Conservation (phyloP, 2,329 filamentous ascomycete genomes). For the Akanthomyces uredinophilus region DNA sequence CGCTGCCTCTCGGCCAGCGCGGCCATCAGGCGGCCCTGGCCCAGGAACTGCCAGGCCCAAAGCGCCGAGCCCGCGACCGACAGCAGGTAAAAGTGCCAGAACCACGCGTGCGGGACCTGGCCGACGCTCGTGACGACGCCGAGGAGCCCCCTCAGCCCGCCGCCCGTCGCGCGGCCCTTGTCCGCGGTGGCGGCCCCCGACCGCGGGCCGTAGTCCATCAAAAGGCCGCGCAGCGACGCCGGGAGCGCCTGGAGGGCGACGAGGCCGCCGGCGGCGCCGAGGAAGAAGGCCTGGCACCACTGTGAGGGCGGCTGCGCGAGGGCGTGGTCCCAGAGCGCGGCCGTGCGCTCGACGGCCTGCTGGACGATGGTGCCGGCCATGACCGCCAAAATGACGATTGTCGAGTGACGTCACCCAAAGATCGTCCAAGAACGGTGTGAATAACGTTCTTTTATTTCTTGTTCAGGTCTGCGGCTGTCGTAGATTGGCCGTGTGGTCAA, state of each 20-base stretch:
- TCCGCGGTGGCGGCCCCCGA: slow-evolving; percentile 22
- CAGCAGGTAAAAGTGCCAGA: slow-evolving; percentile 77
- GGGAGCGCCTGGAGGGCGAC: slow-evolving; percentile 41
- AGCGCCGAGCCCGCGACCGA: slow-evolving; percentile 66
- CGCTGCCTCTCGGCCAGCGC: slow-evolving; percentile 35
- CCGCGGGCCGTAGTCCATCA: slow-evolving; percentile 50
- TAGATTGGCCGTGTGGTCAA: not conserved
- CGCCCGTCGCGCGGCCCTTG: not conserved
- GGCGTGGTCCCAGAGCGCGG: not conserved
- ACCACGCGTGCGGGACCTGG: slow-evolving; percentile 82
- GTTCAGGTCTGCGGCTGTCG: not conserved
- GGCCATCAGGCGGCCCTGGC: slow-evolving; percentile 48
- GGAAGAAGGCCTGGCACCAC: slow-evolving; percentile 44
- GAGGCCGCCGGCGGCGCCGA: slow-evolving; percentile 36
- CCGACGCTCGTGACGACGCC: slow-evolving; percentile 28
- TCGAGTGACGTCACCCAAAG: not conserved
- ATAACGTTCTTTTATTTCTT: too few species aligned
- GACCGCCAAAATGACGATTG: not conserved
- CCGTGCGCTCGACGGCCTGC: not conserved
- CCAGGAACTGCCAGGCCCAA: slow-evolving; percentile 64
- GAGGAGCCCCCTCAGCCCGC: slow-evolving; percentile 25
- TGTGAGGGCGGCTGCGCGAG: slow-evolving; percentile 23
- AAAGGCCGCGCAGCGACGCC: slow-evolving; percentile 34
- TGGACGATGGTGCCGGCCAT: not conserved
- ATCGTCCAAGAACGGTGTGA: not conserved